These are phyloP conservation scores for Magnolia kwangsiensis DNA, from an alignment of 164 flowering plant species.

Conservation along the genomic window DNA sequence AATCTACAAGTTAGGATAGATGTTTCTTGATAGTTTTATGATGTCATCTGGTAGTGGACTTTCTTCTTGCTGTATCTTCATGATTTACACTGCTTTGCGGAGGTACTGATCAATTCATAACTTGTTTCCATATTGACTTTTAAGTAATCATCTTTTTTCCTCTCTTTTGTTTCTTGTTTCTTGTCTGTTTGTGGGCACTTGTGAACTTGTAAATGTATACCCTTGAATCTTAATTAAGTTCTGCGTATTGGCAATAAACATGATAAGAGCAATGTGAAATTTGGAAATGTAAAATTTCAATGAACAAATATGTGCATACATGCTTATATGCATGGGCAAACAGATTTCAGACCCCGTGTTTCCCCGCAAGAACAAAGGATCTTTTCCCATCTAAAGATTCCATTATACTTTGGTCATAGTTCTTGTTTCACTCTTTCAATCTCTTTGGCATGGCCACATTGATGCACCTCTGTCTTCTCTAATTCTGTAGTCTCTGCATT, in stretches of 20 bases:
- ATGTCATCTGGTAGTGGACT: neutral
- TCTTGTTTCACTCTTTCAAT: too few species aligned
- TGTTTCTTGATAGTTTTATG: neutral
- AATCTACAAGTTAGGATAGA: neutral
- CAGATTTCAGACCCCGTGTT: too few species aligned
- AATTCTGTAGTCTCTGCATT: too few species aligned
- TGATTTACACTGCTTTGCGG: neutral
- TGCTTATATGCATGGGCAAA: too few species aligned
- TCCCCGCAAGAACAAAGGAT: too few species aligned
- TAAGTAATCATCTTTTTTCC: neutral
- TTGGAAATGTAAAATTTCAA: too few species aligned
- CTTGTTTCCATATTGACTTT: neutral
- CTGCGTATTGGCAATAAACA: neutral
- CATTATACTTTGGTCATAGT: too few species aligned
- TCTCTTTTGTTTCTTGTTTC: too few species aligned
- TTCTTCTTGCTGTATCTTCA: neutral
- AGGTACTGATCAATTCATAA: neutral
- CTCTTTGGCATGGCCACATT: too few species aligned
- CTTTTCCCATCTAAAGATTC: too few species aligned
- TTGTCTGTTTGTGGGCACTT: neutral
- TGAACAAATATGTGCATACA: too few species aligned
- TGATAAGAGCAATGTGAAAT: neutral
- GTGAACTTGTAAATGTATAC: neutral
- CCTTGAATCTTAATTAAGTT: neutral
- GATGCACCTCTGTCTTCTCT: too few species aligned